Evolutionary conservation across 1,139 yeast species (phyloP), one percentile per base, ranked within the genome.

Genomic region (Hyphopichia pseudoburtonii): DNA sequence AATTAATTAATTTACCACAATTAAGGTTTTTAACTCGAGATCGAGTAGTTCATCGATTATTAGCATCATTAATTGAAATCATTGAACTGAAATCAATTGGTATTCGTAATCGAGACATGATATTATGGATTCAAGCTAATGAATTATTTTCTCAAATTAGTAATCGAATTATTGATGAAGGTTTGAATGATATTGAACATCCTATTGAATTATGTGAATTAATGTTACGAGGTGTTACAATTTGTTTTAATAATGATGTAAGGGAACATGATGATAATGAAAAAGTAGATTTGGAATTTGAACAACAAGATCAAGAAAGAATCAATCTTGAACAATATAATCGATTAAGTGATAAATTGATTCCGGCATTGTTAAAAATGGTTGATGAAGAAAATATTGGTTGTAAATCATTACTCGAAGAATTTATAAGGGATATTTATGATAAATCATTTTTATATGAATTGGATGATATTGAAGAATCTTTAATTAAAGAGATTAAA

Each of bases 301-400:
- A 51, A 12, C 55, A 58, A 3, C 45, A 54, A 5, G 66, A 53
- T 14, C 44, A 46, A 7, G 88, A 82, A 48, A 48, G 46, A 0
- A 65, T 72, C 45, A 84, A 80, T 47, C 60, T 74, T 6, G 46
- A 51, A 8, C 76, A 73, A 32, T 85, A 78, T 51, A 42, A 54
- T 2, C 52, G 52, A 4, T 62, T 81, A 41, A 70, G 74, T 29
- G 45, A 48, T 0, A 46, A 73, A 1, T 55, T 85, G 1, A 46
- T 81, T 3, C 73, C 77, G 0, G 51, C 47, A 17, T 50, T 70
- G 34, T 46, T 60, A 23, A 17, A 18, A 5, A 27, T 27, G 4
- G 18, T 5, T 28, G 12, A 28, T 8, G 11, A 11, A 15, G 44
- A 53, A 3, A 54, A 59, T 24, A 46, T 64, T 3, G 48, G 52